Base-by-base conservation (phyloP, 257 asterid species). In the Plectranthus barbatus region DNA sequence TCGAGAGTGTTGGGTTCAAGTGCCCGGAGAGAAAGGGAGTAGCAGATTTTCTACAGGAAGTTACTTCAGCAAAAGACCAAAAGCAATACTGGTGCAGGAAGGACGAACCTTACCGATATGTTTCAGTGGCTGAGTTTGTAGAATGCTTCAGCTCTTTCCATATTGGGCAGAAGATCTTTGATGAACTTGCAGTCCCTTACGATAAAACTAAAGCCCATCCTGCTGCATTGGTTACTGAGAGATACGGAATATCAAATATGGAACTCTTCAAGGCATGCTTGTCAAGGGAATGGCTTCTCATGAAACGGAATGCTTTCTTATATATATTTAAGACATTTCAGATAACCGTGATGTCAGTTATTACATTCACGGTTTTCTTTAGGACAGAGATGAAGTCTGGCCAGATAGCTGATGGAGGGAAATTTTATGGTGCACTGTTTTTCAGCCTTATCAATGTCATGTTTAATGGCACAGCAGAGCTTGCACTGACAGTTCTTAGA, bases 391-490 rank as follows among this genome's bases (percentile, higher is more conserved):
- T 91, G 98, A 82, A 74, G 36, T 66, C 73, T 42, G 97, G 97
- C 40, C 77, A 67, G 6, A 1, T 88, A 14, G 79, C 17, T 20
- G 95, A 86, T 59, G 98, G 98, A 33, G 80, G 81, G 6, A 88
- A 88, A 66, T 88, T 81, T 68, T 88, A 67, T 33, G 98, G 98
- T 13, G 98, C 96, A 8, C 70, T 91, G 62, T 88, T 91, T 75
- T 91, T 88, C 42, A 77, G 95, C 69, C 87, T 86, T 29, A 70
- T 91, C 5, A 91, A 84, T 67, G 90, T 91, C 78, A 91, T 91
- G 96, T 91, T 91, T 57, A 88, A 88, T 66, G 96, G 98, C 53
- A 81, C 92, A 5, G 87, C 92, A 7, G 98, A 91, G 81, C 86
- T 88, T 56, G 96, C 93, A 8, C 64, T 91, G 63, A 86, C 86